These are phyloP conservation scores for Curvularia sp. DNA, from an alignment of 2,329 filamentous ascomycete genomes.

Conservation along the genomic window DNA sequence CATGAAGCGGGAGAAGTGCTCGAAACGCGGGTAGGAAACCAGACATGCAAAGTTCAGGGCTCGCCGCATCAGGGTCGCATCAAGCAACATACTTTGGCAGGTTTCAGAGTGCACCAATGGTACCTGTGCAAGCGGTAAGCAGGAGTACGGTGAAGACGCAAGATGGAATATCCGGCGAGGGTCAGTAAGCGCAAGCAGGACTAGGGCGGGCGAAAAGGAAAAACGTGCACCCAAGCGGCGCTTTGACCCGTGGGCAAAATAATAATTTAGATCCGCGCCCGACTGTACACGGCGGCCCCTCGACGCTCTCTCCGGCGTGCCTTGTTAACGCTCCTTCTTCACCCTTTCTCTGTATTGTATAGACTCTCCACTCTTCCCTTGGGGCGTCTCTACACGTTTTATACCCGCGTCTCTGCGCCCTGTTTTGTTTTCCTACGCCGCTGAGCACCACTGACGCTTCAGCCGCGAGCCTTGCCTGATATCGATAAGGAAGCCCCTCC, in stretches of 20 bases:
- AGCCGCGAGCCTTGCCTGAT: slow-evolving; percentile 21
- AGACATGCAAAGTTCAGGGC: neutral
- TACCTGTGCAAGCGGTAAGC: slow-evolving; percentile 12
- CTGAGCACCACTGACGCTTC: slow-evolving; percentile 23
- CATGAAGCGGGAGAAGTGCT: slow-evolving; percentile 24
- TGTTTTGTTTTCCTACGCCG: slow-evolving; percentile 14
- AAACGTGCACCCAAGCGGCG: slow-evolving; percentile 28
- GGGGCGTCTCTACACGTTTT: slow-evolving; percentile 33
- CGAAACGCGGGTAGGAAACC: neutral
- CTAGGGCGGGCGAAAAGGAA: slow-evolving; percentile 28
- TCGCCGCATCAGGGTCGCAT: slow-evolving; percentile 10
- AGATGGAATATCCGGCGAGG: slow-evolving; percentile 12
- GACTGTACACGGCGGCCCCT: slow-evolving; percentile 28
- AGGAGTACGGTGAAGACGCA: slow-evolving; percentile 18
- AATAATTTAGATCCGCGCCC: slow-evolving; percentile 38
- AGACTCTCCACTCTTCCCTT: slow-evolving; percentile 42
- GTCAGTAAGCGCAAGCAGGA: slow-evolving; percentile 14
- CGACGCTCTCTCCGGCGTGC: slow-evolving; percentile 19
- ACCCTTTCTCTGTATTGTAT: slow-evolving; percentile 31
- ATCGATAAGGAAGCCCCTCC: slow-evolving; percentile 47
- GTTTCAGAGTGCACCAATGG: slow-evolving; percentile 16
- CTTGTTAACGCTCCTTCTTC: slow-evolving; percentile 27
- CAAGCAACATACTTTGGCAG: slow-evolving; percentile 5
- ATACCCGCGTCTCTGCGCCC: slow-evolving; percentile 27
- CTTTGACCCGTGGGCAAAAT: slow-evolving; percentile 26